Base-by-base conservation (phyloP, 495 filamentous ascomycete species). In the Penicillium bovifimosum region DNA sequence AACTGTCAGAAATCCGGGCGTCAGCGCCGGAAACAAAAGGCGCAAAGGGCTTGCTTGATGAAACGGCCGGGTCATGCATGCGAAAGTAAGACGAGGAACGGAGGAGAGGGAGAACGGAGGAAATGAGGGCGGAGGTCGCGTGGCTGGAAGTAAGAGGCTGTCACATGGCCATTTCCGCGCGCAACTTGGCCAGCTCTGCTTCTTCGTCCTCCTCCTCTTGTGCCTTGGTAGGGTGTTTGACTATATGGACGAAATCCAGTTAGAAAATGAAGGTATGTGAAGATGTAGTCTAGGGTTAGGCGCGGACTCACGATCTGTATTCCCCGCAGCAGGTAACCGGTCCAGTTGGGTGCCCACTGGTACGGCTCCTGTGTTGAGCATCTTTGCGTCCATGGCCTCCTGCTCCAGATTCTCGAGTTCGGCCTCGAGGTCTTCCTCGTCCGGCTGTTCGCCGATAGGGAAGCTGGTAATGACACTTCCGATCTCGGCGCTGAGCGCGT, bases 91-190 rank as follows among this genome's bases (percentile, higher is more conserved):
- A 24, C 39, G 43, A 24, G 26, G 27, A 32, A 43, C 48, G 42
- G 26, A 42, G 11, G 17, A 34, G 29, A n/a, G 28, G 40, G 28
- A 28, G 17, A 14, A 53, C 35, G 29, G 33, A 16, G n/a, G 14
- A 48, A 34, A 27, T 9, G n/a, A 43, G 28, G 35, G 35, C 34
- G 33, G 41, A 31, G 48, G 38, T 42, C 48, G 38, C 48, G 29
- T 50, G 27, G 16, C 27, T 5, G 35, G 38, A 41, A n/a, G 45
- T 16, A 42, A 40, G 26, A 41, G 29, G 13, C 17, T 41, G 32
- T 64, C 66, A 61, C 86, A 96, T 96, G 50, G 91, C 91, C 93
- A 98, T 98, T 73, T 96, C 93, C 35, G 90, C 92, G 70, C 92
- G 90, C 60, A 98, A 69, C 71, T 93, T 96, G 66, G 84, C 82